A percentile compares a stretch with the other conserved stretches of the same genome.
These are phyloP conservation scores for Turritis glabra DNA, from an alignment of 345 rosid genomes.

Conservation along the genomic window DNA sequence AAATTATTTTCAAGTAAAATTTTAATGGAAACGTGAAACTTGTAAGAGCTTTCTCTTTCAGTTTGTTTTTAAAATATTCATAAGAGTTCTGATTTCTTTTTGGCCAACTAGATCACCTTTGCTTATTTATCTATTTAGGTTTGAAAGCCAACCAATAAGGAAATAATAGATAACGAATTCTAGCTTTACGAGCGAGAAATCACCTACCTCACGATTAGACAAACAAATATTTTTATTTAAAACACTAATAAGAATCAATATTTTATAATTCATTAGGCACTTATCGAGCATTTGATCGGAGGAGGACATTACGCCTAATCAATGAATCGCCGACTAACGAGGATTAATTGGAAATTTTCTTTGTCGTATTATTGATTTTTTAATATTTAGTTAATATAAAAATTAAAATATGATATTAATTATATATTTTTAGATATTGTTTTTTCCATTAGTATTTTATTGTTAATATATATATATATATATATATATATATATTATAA, in stretches of 20 bases:
- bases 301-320: background rate
- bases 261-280: background rate
- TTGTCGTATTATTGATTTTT: background rate
- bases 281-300: background rate
- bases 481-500: background rate
- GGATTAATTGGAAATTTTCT: background rate
- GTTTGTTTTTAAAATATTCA: background rate
- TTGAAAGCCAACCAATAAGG: too few relatives aligned
- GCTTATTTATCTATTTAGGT: background rate
- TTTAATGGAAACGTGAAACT: constrained; percentile 9
- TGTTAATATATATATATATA: background rate
- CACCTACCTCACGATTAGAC: background rate
- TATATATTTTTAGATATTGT: background rate
- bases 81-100: background rate
- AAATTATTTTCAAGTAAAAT: background rate
- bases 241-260: background rate
- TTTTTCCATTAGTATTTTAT: background rate
- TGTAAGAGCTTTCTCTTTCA: background rate
- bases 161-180: background rate
- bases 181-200: background rate
- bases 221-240: background rate
- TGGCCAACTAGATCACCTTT: background rate
- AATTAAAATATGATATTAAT: background rate
- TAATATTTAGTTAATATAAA: background rate
- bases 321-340: background rate